Percentiles rank a stretch among this genome's conserved stretches.
Conservation (phyloP, 1,139 yeast genomes). For the Protomyces inundatus region DNA sequence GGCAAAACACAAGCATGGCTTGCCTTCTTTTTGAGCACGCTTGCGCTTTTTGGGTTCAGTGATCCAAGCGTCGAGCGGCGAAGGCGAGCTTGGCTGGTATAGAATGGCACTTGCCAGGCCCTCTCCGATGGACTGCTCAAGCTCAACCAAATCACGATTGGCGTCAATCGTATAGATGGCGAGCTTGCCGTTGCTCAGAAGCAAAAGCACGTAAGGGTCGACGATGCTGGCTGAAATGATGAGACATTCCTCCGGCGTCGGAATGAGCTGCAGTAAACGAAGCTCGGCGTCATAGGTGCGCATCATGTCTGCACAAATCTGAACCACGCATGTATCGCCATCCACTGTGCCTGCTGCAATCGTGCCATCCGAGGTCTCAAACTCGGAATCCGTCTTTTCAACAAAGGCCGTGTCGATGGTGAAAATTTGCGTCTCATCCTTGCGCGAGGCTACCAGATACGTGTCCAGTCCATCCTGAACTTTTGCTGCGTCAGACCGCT, state of each 20-base stretch:
- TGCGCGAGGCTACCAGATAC: constrained; percentile 61
- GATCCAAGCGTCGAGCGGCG: neutral
- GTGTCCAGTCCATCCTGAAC: constrained; percentile 42
- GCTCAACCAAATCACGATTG: constrained; percentile 29
- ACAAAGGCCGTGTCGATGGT: constrained; percentile 63
- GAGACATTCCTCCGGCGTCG: constrained; percentile 27
- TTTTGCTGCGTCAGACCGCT: constrained; percentile 30
- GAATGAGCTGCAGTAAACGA: constrained; percentile 41
- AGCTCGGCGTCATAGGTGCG: constrained; percentile 62
- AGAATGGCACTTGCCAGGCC: constrained; percentile 5
- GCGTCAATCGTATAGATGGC: constrained; percentile 30
- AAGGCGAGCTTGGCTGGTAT: neutral
- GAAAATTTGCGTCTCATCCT: constrained; percentile 61
- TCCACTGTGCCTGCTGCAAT: constrained; percentile 61
- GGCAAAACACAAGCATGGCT: constrained; percentile 10
- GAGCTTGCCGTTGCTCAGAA: constrained; percentile 32
- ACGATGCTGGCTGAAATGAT: constrained; percentile 50
- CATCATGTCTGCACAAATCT: constrained; percentile 64
- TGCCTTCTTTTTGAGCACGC: neutral
- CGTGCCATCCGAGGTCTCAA: constrained; percentile 60
- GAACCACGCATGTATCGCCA: constrained; percentile 60
- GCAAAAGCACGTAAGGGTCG: constrained; percentile 34
- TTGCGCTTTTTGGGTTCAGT: neutral
- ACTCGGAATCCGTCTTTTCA: constrained; percentile 58
- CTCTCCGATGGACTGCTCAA: neutral